These are phyloP conservation scores for Ophiostoma piceae DNA, from an alignment of 2,329 filamentous ascomycete genomes.

Conservation along the genomic window DNA sequence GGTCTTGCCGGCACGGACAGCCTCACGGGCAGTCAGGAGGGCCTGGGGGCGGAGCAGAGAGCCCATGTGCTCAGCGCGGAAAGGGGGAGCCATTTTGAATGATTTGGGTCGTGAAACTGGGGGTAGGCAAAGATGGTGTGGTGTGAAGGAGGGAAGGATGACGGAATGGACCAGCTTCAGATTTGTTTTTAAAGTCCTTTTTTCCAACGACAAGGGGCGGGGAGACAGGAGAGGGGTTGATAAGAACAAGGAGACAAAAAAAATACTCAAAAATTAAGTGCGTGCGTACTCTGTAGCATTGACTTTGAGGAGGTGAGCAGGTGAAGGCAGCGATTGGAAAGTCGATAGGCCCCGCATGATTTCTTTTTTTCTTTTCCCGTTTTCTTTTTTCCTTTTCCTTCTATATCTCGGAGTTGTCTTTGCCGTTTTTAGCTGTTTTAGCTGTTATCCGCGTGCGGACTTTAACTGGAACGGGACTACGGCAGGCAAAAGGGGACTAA, in stretches of 20 bases:
- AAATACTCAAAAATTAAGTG: not conserved
- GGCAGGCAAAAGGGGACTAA: not conserved
- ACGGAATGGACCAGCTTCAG: not conserved
- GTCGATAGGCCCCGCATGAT: not conserved
- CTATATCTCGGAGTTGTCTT: conserved; percentile 4
- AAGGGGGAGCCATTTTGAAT: conserved; percentile 38
- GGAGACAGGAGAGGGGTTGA: not conserved
- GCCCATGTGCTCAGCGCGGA: conserved; percentile 71
- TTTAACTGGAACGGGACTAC: conserved; percentile 5
- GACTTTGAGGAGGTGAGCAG: not conserved
- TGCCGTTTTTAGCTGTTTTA: not conserved
- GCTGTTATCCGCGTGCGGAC: not conserved
- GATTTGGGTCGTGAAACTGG: not conserved
- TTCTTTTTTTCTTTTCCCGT: not conserved
- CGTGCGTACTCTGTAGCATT: not conserved
- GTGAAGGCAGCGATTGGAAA: not conserved
- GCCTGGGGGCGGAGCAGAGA: conserved; percentile 64
- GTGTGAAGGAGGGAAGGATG: not conserved
- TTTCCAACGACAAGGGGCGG: not conserved
- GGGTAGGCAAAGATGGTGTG: not conserved
- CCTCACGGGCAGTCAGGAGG: conserved; percentile 49
- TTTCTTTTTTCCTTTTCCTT: not conserved
- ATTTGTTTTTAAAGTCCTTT: not conserved
- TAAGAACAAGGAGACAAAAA: not conserved
- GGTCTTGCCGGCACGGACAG: conserved; percentile 51